Evolutionary conservation across 805 yeast genomes (phyloP).

Genomic region (Wickerhamomyces silvicola): DNA sequence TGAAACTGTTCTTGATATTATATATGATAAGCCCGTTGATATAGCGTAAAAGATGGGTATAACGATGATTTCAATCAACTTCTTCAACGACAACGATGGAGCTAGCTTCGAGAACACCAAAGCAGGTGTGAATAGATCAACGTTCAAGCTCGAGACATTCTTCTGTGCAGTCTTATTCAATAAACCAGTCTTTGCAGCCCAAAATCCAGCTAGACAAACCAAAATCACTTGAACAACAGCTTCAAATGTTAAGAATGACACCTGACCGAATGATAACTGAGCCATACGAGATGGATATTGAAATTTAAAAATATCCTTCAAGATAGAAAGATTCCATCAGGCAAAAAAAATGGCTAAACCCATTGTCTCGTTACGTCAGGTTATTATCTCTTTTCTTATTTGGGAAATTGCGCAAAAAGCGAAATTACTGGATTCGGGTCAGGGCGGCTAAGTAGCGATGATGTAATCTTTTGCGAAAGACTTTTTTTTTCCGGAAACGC

Average conservation of each 20-base stretch:
- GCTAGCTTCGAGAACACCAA: slow-evolving; percentile 82
- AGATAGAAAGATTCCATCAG: too few relatives aligned
- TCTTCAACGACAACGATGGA: slow-evolving; percentile 60
- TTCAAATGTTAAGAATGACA: slow-evolving; percentile 69
- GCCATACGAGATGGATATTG: too few relatives aligned
- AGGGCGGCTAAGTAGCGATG: too few relatives aligned
- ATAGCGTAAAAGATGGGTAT: slow-evolving; percentile 83
- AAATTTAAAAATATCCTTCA: too few relatives aligned
- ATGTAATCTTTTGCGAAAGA: too few relatives aligned
- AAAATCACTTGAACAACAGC: slow-evolving; percentile 88
- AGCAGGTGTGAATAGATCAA: slow-evolving; percentile 91
- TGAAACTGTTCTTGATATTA: slow-evolving; percentile 54
- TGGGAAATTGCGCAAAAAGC: too few relatives aligned
- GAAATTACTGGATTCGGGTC: too few relatives aligned
- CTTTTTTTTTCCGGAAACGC: too few relatives aligned
- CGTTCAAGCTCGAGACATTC: slow-evolving; percentile 69
- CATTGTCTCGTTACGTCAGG: too few relatives aligned
- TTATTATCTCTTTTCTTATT: too few relatives aligned
- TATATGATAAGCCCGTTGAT: slow-evolving; percentile 69
- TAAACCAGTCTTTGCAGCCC: slow-evolving; percentile 71
- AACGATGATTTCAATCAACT: slow-evolving; percentile 71
- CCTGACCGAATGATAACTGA: slow-evolving; percentile 16
- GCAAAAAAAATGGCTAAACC: too few relatives aligned
- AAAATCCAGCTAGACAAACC: slow-evolving; percentile 79
- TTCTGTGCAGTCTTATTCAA: slow-evolving; percentile 72